phyloP scores from a whole-genome alignment of 228 moss, liverwort and hornwort genomes.

The Sphagnum magellanicum region DNA sequence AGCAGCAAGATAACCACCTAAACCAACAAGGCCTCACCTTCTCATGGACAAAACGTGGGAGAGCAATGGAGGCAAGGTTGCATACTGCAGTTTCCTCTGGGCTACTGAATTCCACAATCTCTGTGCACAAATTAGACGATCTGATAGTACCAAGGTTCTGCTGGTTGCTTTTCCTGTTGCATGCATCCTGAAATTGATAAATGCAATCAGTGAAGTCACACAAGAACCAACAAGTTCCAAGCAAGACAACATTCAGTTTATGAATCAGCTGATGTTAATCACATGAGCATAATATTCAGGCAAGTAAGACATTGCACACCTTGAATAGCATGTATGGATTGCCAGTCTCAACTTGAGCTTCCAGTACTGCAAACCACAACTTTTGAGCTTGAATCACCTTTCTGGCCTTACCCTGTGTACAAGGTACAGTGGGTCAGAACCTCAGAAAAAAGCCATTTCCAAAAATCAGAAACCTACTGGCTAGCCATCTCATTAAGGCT shows the following conservation, averaged over 20 bases:
- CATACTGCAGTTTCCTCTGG: constrained; percentile 85
- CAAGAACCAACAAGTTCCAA: no score
- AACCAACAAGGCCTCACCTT: constrained; percentile 11
- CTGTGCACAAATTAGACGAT: constrained; percentile 43
- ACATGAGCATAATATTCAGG: no score
- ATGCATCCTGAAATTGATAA: constrained; percentile 52
- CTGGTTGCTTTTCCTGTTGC: constrained; percentile 94
- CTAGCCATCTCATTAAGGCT: not conserved
- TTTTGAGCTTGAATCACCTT: constrained; percentile 32
- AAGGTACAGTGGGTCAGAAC: not conserved
- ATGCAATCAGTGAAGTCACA: no score
- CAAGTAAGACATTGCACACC: constrained; percentile 21
- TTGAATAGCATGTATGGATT: constrained; percentile 91
- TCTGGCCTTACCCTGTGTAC: constrained; percentile 31
- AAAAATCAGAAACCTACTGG: no score
- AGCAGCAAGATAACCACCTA: not conserved
- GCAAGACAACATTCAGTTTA: no score
- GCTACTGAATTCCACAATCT: constrained; percentile 30
- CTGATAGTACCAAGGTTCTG: constrained; percentile 59
- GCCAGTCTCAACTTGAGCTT: constrained; percentile 88
- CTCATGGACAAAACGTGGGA: constrained; percentile 66
- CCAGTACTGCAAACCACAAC: constrained; percentile 68
- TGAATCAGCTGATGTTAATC: no score
- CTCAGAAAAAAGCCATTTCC: no score
- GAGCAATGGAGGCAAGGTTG: constrained; percentile 44